Evolutionary conservation across 164 flowering plant species (phyloP).

Genomic region (Euptelea pleiosperma): DNA sequence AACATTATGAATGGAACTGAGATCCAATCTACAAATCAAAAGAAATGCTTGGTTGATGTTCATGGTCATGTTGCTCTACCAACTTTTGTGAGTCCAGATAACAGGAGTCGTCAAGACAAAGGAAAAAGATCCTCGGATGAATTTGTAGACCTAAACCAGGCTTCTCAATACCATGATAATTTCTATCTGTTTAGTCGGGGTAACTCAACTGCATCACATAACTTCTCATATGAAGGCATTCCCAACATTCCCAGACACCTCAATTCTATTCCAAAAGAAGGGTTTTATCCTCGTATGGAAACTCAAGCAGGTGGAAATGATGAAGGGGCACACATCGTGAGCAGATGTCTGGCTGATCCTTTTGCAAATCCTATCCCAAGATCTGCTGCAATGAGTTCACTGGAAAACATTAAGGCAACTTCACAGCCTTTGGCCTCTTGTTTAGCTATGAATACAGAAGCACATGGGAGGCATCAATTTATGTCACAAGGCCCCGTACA

Average conservation of each 20-base stretch:
- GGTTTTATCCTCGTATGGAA: constrained; percentile 8
- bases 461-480: constrained; percentile 18
- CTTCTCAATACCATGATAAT: constrained; percentile 14
- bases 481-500: constrained; percentile 10
- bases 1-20: constrained; percentile 14
- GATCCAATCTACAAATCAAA: constrained; percentile 14
- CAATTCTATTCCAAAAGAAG: constrained; percentile 13
- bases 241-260: constrained; percentile 17
- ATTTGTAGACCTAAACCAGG: constrained; percentile 18
- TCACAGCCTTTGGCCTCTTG: constrained; percentile 24
- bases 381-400: constrained; percentile 19
- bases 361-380: constrained; percentile 16
- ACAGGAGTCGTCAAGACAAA: constrained; percentile 14
- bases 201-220: constrained; percentile 8
- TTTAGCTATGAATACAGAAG: constrained; percentile 15
- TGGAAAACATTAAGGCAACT: constrained; percentile 11
- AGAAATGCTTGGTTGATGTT: constrained; percentile 6
- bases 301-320: constrained; percentile 17
- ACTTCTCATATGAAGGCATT: constrained; percentile 14
- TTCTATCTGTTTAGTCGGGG: constrained; percentile 18
- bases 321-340: constrained; percentile 12
- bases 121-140: constrained; percentile 21
- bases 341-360: constrained; percentile 19
- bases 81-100: constrained; percentile 17
- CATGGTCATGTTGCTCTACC: constrained; percentile 4